These are phyloP conservation scores for Nigrospora osmanthi DNA, from an alignment of 2,329 filamentous ascomycete genomes.

Conservation along the genomic window DNA sequence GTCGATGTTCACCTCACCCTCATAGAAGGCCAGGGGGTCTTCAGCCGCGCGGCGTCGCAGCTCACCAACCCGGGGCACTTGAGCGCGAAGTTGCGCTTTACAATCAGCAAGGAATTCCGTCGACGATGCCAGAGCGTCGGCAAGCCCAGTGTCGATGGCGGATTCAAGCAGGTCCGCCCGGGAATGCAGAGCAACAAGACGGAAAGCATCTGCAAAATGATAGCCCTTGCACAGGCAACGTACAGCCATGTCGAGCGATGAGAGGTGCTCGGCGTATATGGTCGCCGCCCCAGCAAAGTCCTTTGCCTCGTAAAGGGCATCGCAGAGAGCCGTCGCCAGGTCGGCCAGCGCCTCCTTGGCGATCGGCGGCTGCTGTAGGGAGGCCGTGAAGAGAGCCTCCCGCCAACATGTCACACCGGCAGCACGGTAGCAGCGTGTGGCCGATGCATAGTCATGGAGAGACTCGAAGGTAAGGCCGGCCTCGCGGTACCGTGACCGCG, in stretches of 20 bases:
- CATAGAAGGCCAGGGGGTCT: slow-evolving; percentile 84
- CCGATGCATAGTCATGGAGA: slow-evolving; percentile 63
- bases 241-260: slow-evolving; percentile 61
- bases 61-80: slow-evolving; percentile 79
- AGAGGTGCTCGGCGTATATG: slow-evolving; percentile 75
- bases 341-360: slow-evolving; percentile 51
- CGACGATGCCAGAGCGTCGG: slow-evolving; percentile 71
- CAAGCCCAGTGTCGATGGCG: slow-evolving; percentile 70
- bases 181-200: slow-evolving; percentile 56
- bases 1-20: slow-evolving; percentile 64
- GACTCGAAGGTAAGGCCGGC: slow-evolving; percentile 90
- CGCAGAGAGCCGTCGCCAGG: slow-evolving; percentile 68
- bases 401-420: slow-evolving; percentile 76
- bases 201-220: slow-evolving; percentile 82
- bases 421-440: slow-evolving; percentile 75
- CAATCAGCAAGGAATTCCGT: slow-evolving; percentile 94
- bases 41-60: slow-evolving; percentile 72
- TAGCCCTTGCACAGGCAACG: slow-evolving; percentile 81
- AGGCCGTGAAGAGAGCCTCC: slow-evolving; percentile 76
- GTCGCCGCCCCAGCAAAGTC: slow-evolving; percentile 74
- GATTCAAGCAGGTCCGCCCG: slow-evolving; percentile 55
- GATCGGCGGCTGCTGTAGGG: slow-evolving; percentile 55
- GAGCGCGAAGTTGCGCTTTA: slow-evolving; percentile 73
- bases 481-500: slow-evolving; percentile 70
- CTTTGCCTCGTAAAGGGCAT: slow-evolving; percentile 74